Base-by-base conservation (phyloP, 1,284 basidiomycete species). In the Trametes versicolor region DNA sequence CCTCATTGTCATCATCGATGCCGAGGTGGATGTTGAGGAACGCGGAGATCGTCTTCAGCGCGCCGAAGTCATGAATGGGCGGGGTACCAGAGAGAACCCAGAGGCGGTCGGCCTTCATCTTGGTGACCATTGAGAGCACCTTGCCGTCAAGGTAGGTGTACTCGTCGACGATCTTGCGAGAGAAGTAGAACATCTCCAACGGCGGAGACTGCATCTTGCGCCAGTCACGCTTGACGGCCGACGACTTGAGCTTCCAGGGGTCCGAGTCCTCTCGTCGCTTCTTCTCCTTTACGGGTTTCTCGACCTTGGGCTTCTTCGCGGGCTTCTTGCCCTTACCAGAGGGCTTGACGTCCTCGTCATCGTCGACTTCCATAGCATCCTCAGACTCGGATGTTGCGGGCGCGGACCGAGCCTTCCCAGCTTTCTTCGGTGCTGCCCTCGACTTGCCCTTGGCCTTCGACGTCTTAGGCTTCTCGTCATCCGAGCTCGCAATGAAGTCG, bases 81-180 rank as follows among this genome's bases (percentile, higher is more conserved):
- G 96, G 97, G 21, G 96, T 98, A 41, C 97, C 96, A 0, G 96
- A 98, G n/a, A 98, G 84, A 4, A 98, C 94, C 96, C 96, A 98
- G 61, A 90, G 91, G 66, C 93, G 87, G 63, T 92, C 89, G 0
- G 94, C 91, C 27, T 89, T 87, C 27, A 97, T 78, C 45, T 86
- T 87, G 3, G 94, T 94, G 34, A 97, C 85, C 71, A 96, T 85
- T 1, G 93, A 84, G 61, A 94, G 90, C 9, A 90, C 84, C 71
- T 93, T 90, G 59, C 92, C 94, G 41, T 92, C 89, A 17, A 97
- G 84, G 75, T 98, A 98, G 0, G 96, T 97, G 77, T 97, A 98
- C 77, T 98, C 96, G 79, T 98, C 97, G 52, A 98, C 90, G 57
- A 98, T 92, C 54, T 94, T 87, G 2, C 96, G 91, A 8, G 93